These are phyloP conservation scores for Asterionellopsis glacialis DNA, from an alignment of 108 stramenopile species.

Conservation along the genomic window DNA sequence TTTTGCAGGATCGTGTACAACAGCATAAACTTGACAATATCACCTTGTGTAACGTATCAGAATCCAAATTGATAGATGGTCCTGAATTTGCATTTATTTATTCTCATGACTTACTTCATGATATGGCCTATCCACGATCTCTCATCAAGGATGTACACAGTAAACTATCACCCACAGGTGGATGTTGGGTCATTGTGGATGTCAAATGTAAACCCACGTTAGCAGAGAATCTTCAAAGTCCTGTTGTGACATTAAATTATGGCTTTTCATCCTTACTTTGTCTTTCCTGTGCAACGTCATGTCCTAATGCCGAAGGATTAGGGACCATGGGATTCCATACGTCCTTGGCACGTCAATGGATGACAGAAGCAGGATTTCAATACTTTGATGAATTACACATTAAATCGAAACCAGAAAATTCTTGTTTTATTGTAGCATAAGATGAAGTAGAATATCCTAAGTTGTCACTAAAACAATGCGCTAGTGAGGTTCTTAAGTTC, in stretches of 20 bases:
- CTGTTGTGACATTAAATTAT: conserved; percentile 3
- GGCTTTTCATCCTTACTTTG: conserved; percentile 21
- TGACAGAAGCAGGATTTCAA: conserved; percentile 7
- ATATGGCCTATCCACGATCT: conserved; percentile 16
- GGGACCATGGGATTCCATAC: conserved; percentile 13
- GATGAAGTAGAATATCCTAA: too few species aligned
- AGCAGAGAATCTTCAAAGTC: conserved; percentile 2
- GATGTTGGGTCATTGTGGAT: conserved; percentile 20
- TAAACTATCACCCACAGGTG: background rate
- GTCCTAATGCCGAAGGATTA: conserved; percentile 4
- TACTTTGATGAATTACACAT: background rate
- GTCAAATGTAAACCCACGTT: conserved; percentile 6
- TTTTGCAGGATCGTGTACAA: conserved; percentile 5
- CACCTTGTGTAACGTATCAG: conserved; percentile 13
- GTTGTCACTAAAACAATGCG: too few species aligned
- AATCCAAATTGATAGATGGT: conserved; percentile 3
- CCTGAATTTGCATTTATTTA: conserved; percentile 12
- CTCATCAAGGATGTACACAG: conserved; percentile 11
- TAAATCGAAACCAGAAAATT: conserved; percentile 1
- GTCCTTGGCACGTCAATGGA: conserved; percentile 4
- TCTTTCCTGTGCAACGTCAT: conserved; percentile 10
- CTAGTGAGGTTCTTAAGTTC: too few species aligned
- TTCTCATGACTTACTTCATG: conserved; percentile 15
- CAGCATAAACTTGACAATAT: conserved; percentile 8
- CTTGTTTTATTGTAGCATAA: conserved; percentile 11